Conservation (phyloP, 1,284 basidiomycete species). For the Papiliotrema terrestris region DNA sequence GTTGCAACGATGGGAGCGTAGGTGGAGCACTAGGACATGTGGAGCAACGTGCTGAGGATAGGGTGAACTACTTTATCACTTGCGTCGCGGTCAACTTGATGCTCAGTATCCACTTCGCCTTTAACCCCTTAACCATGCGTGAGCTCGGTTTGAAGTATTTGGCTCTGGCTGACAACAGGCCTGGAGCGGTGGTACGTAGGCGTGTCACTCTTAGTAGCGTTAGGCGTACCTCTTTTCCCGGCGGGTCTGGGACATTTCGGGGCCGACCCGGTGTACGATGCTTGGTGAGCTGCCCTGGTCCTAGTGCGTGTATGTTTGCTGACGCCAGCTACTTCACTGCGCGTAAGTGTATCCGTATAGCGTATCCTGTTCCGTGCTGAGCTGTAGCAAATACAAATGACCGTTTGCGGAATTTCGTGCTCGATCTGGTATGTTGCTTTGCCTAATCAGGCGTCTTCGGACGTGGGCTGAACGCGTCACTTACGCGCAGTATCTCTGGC, state of each 20-base stretch:
- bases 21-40: slow-evolving; percentile 7
- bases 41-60: slow-evolving; percentile 5
- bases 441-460: too few relatives aligned
- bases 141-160: background rate
- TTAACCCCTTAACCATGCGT: slow-evolving; percentile 30
- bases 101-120: slow-evolving; percentile 31
- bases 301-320: background rate
- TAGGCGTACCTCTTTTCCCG: background rate
- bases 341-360: background rate
- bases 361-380: background rate
- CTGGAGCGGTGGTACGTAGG: slow-evolving; percentile 18
- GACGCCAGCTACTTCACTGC: slow-evolving; percentile 11
- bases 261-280: slow-evolving; percentile 13
- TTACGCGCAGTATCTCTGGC: slow-evolving; percentile 32
- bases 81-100: slow-evolving; percentile 37
- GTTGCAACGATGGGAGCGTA: slow-evolving; percentile 26
- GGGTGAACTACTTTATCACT: slow-evolving; percentile 36
- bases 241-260: slow-evolving; percentile 14
- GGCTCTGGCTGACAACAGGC: slow-evolving; percentile 2
- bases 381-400: background rate
- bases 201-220: background rate
- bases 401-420: slow-evolving; percentile 20
- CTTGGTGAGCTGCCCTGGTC: slow-evolving; percentile 12
- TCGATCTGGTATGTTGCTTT: slow-evolving; percentile 21
- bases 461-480: too few relatives aligned